Evolutionary conservation across 2,329 filamentous ascomycete species (phyloP).

Genomic region (Penicillium sp.): DNA sequence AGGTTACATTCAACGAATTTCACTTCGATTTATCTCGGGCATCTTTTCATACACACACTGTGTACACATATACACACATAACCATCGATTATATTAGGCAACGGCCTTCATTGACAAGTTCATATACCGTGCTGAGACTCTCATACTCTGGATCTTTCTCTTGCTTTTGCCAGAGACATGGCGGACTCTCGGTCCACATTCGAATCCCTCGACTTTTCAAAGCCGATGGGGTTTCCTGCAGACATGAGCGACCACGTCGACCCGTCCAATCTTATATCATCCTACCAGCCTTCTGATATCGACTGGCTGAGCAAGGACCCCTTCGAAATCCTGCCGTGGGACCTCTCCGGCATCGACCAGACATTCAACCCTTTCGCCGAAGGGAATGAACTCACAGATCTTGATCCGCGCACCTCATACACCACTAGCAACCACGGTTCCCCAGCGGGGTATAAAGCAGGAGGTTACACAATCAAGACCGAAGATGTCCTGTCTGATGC

Average conservation of each 20-base stretch:
- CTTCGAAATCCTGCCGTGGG: constrained; percentile 11
- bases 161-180: neutral
- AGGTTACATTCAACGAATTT: neutral
- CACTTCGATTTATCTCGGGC: neutral
- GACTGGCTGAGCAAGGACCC: constrained; percentile 13
- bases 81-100: neutral
- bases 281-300: constrained; percentile 7
- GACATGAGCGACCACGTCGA: constrained; percentile 8
- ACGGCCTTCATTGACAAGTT: neutral
- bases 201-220: constrained; percentile 9
- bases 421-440: constrained; percentile 1
- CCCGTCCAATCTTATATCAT: constrained; percentile 7
- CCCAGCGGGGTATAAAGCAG: constrained; percentile 6
- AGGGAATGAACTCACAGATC: constrained; percentile 1
- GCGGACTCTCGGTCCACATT: constrained; percentile 5
- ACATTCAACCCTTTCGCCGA: constrained; percentile 9
- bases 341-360: constrained; percentile 7
- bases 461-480: constrained; percentile 10
- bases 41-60: too few species aligned
- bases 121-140: too few species aligned
- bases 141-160: neutral
- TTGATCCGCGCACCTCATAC: constrained; percentile 10
- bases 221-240: constrained; percentile 10
- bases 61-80: neutral
- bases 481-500: constrained; percentile 13